phyloP scores from a whole-genome alignment of 106 monocot species.

The Dendrobium chrysotoxum region DNA sequence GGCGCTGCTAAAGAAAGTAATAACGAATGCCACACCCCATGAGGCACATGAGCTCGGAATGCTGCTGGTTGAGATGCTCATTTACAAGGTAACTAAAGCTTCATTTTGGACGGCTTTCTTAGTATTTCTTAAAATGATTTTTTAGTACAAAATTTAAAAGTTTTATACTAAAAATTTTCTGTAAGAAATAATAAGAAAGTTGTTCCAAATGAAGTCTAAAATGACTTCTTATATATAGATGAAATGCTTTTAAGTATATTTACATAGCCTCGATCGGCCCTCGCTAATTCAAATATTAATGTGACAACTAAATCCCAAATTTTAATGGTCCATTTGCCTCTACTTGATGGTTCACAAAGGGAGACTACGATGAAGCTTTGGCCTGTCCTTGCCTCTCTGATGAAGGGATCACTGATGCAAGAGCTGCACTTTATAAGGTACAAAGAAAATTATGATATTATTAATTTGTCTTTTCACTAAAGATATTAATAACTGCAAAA shows the following conservation, averaged over 20 bases:
- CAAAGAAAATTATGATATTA: no score
- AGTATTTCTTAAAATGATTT: no score
- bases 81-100: conserved; percentile 14
- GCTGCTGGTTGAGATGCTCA: conserved; percentile 36
- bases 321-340: background rate
- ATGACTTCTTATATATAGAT: no score
- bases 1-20: background rate
- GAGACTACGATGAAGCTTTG: conserved; percentile 14
- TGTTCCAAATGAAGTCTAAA: no score
- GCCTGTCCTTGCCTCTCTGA: conserved; percentile 13
- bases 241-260: no score
- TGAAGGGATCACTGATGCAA: conserved; percentile 16
- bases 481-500: no score
- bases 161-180: no score
- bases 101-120: no score
- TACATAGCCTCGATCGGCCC: no score
- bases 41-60: conserved; percentile 31
- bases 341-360: conserved; percentile 2
- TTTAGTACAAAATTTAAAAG: no score
- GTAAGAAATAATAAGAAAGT: no score
- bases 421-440: conserved; percentile 18
- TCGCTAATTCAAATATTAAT: background rate
- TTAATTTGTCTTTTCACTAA: no score
- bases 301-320: background rate
- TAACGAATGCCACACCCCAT: background rate